phyloP scores from a whole-genome alignment of 352 stramenopile species.

The Plasmopara muralis region DNA sequence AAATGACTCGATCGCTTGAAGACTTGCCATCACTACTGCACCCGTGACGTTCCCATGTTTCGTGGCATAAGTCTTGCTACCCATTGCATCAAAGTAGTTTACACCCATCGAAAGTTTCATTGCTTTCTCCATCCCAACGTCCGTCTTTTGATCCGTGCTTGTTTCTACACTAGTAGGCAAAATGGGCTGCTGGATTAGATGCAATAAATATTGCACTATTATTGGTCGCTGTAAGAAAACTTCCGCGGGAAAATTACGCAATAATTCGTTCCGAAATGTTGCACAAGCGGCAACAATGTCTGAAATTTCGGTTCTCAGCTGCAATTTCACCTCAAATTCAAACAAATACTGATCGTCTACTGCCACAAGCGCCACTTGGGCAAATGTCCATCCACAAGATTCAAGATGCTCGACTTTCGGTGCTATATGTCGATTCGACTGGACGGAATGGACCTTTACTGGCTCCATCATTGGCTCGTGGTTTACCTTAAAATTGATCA shows the following conservation, averaged over 20 bases:
- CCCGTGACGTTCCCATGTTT: slow-evolving; percentile 43
- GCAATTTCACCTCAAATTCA: slow-evolving; percentile 72
- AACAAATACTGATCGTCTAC: slow-evolving; percentile 72
- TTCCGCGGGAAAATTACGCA: slow-evolving; percentile 61
- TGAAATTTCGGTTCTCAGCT: slow-evolving; percentile 32
- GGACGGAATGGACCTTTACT: not conserved
- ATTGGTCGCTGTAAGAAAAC: slow-evolving; percentile 61
- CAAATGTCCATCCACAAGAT: slow-evolving; percentile 48
- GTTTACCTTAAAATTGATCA: not conserved
- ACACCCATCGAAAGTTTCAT: slow-evolving; percentile 39
- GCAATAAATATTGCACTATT: slow-evolving; percentile 51
- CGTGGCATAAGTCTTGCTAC: slow-evolving; percentile 32
- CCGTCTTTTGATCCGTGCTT: not conserved
- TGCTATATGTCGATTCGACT: slow-evolving; percentile 4
- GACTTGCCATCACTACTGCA: slow-evolving; percentile 48
- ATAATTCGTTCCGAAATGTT: slow-evolving; percentile 41
- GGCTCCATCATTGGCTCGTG: slow-evolving; percentile 1
- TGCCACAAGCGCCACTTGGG: slow-evolving; percentile 37
- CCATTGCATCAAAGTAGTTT: slow-evolving; percentile 70
- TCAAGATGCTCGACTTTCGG: slow-evolving; percentile 21
- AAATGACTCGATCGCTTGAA: slow-evolving; percentile 59
- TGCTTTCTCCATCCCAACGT: slow-evolving; percentile 12
- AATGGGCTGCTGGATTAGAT: slow-evolving; percentile 60
- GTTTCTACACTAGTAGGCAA: slow-evolving; percentile 18
- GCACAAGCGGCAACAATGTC: slow-evolving; percentile 51